Evolutionary conservation across 345 rosid genomes (phyloP).

Genomic region (Heritiera littoralis): DNA sequence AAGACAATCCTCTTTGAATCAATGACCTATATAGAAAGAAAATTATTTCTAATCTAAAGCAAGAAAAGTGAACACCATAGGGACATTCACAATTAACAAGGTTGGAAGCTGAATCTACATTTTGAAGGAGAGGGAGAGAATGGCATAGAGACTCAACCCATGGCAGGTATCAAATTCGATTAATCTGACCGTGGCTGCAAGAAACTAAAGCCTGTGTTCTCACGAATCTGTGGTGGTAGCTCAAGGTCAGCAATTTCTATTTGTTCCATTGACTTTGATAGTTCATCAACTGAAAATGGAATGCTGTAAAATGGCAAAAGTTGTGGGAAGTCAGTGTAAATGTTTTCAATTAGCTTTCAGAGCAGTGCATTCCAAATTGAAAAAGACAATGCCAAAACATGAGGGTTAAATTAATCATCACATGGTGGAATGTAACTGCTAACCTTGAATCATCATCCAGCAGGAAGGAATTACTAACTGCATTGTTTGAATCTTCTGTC

Average conservation of each 20-base stretch:
- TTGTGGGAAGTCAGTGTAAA: slow-evolving; percentile 16
- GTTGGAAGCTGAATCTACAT: neutral
- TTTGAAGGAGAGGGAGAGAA: neutral
- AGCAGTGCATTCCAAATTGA: neutral
- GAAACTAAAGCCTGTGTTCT: slow-evolving; percentile 85
- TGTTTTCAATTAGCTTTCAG: neutral
- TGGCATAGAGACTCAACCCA: neutral
- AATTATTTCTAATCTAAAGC: neutral
- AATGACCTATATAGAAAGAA: slow-evolving; percentile 25
- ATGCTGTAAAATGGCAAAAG: slow-evolving; percentile 54
- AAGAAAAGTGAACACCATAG: neutral
- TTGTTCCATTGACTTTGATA: slow-evolving; percentile 90
- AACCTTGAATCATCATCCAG: slow-evolving; percentile 92
- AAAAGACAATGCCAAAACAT: neutral
- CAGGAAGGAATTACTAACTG: slow-evolving; percentile 89
- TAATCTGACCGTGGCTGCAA: slow-evolving; percentile 65
- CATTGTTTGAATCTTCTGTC: slow-evolving; percentile 95
- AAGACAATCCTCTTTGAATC: slow-evolving; percentile 13
- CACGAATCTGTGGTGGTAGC: slow-evolving; percentile 75
- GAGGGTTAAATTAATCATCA: slow-evolving; percentile 14
- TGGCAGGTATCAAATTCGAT: neutral
- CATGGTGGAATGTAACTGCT: neutral
- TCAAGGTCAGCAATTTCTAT: slow-evolving; percentile 82
- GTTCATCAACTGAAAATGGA: slow-evolving; percentile 91
- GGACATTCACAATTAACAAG: neutral